phyloP scores from a whole-genome alignment of 805 yeast genomes.

The Candida glaebosa region DNA sequence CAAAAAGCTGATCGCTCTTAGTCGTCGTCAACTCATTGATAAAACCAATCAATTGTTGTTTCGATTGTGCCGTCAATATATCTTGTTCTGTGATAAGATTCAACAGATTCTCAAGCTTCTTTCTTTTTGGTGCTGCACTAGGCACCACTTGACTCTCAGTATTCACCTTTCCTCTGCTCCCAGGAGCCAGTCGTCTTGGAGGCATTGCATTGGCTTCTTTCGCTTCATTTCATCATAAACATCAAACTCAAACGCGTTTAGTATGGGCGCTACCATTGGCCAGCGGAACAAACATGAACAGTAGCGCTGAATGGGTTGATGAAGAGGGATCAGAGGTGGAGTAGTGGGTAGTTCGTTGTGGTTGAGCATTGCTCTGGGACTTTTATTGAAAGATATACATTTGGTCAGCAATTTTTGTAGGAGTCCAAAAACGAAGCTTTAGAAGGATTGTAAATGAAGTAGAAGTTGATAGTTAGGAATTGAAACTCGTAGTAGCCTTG shows the following conservation, averaged over 20 bases:
- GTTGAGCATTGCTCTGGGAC: no score
- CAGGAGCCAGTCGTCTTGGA: background rate
- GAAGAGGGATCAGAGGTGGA: no score
- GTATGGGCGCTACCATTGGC: background rate
- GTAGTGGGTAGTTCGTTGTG: no score
- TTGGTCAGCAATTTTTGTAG: no score
- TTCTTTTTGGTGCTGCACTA: background rate
- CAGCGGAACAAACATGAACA: no score
- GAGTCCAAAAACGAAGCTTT: no score
- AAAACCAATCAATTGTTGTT: conserved; percentile 24
- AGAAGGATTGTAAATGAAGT: no score
- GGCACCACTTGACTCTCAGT: background rate
- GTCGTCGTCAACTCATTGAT: conserved; percentile 29
- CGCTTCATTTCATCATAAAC: background rate
- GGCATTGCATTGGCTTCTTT: background rate
- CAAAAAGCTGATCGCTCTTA: conserved; percentile 29
- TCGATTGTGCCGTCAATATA: conserved; percentile 23
- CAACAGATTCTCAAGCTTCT: background rate
- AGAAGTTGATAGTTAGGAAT: no score
- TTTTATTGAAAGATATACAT: no score
- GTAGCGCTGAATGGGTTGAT: no score
- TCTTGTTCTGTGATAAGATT: conserved; percentile 25
- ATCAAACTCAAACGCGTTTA: background rate
- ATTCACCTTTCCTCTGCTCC: background rate
- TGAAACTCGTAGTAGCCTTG: no score